These are phyloP conservation scores for Colletotrichum acutatum DNA, from an alignment of 2,329 filamentous ascomycete genomes.

Conservation along the genomic window DNA sequence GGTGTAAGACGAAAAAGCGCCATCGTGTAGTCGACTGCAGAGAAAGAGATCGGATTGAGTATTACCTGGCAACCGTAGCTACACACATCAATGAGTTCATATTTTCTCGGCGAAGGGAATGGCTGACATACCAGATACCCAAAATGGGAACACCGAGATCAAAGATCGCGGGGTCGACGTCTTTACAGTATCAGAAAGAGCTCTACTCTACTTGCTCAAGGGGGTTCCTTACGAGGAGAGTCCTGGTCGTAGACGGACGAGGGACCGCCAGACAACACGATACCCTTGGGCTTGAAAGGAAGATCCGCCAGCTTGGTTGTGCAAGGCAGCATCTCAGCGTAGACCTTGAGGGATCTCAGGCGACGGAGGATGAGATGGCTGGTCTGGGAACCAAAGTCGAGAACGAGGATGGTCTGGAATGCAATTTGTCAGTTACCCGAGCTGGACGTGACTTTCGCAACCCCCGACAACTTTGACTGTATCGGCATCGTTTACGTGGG, in stretches of 20 bases:
- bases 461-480: not conserved
- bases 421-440: not conserved
- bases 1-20: not conserved
- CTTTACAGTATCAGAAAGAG: conserved; percentile 38
- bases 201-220: not conserved
- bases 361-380: conserved; percentile 81
- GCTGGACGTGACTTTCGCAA: too few species aligned
- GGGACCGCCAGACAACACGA: conserved; percentile 70
- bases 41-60: not conserved
- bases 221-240: conserved; percentile 61
- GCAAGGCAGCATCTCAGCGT: conserved; percentile 89
- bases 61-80: conserved; percentile 29
- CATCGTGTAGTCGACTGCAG: not conserved
- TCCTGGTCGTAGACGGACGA: conserved; percentile 83
- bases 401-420: conserved; percentile 72
- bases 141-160: conserved; percentile 74
- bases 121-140: conserved; percentile 66
- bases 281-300: conserved; percentile 82
- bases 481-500: conserved; percentile 43
- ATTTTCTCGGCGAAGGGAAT: not conserved
- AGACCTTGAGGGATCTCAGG: conserved; percentile 82
- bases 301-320: conserved; percentile 84
- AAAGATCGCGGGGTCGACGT: conserved; percentile 85
- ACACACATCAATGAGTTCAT: not conserved
- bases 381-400: conserved; percentile 79